Percentiles rank a stretch among this genome's conserved stretches.
phyloP scores from a whole-genome alignment of 441 rosid genomes.

The Adansonia madagascariensis region DNA sequence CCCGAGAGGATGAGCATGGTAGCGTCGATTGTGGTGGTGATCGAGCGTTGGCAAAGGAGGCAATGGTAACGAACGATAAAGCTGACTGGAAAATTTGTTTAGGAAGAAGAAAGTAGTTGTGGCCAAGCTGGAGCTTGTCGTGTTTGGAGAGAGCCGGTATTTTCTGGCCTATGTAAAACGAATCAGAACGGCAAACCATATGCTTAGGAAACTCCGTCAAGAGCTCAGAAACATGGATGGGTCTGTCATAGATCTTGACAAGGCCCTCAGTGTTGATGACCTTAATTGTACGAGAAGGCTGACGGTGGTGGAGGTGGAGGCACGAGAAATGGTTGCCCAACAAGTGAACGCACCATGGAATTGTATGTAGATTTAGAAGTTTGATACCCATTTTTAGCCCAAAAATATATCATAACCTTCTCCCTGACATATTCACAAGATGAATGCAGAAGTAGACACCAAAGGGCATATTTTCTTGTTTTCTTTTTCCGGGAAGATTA shows the following conservation, averaged over 20 bases:
- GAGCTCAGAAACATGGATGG: slow-evolving; percentile 61
- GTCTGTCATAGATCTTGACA: slow-evolving; percentile 61
- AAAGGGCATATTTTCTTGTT: no score
- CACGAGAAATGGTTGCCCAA: slow-evolving; percentile 47
- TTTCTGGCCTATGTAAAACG: slow-evolving; percentile 81
- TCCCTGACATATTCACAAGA: no score
- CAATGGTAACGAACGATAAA: slow-evolving; percentile 71
- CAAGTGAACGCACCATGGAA: slow-evolving; percentile 40
- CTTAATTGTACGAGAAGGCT: slow-evolving; percentile 44
- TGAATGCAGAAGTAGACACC: no score
- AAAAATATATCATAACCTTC: neutral
- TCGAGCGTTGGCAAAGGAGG: slow-evolving; percentile 41
- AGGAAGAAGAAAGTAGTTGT: slow-evolving; percentile 81
- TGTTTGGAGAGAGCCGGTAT: slow-evolving; percentile 64
- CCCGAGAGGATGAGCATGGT: slow-evolving; percentile 27
- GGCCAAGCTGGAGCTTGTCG: slow-evolving; percentile 76
- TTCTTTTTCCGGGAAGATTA: no score
- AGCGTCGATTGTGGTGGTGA: neutral
- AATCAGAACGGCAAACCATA: slow-evolving; percentile 78
- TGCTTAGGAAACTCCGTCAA: slow-evolving; percentile 75
- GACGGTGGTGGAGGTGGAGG: slow-evolving; percentile 38
- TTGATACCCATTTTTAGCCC: slow-evolving; percentile 29
- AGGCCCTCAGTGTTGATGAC: slow-evolving; percentile 71
- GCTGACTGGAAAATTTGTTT: slow-evolving; percentile 63
- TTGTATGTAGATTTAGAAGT: slow-evolving; percentile 39